These are phyloP conservation scores for Fennellomyces sp. DNA, from an alignment of 371 early-diverging fungal genomes.

Conservation along the genomic window DNA sequence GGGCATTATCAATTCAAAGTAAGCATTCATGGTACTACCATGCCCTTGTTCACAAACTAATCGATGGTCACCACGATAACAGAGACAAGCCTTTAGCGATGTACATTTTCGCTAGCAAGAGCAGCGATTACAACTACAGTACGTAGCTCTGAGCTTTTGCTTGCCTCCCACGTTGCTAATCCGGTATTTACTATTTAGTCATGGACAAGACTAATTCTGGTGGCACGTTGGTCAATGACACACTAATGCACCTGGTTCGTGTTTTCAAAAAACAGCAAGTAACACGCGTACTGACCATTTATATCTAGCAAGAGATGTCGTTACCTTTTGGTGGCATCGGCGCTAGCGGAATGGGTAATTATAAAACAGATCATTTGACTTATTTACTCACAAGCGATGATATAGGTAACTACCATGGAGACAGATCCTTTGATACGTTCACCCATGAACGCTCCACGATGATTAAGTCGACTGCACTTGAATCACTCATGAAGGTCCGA, in stretches of 20 bases:
- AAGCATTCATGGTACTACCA: not conserved
- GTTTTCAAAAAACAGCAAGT: not conserved
- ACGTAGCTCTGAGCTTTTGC: too few species aligned
- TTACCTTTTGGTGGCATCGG: constrained; percentile 92
- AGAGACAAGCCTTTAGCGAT: constrained; percentile 73
- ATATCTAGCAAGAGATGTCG: constrained; percentile 34
- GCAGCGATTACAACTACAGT: constrained; percentile 36
- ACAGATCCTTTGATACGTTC: constrained; percentile 75
- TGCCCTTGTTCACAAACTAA: too few species aligned
- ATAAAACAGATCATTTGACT: not conserved
- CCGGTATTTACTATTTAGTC: constrained; percentile 20
- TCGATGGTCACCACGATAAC: not conserved
- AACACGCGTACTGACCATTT: not conserved
- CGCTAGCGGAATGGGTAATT: constrained; percentile 73
- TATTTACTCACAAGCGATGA: not conserved
- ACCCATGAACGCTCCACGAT: constrained; percentile 65
- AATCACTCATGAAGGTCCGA: constrained; percentile 43
- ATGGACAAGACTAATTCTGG: constrained; percentile 67
- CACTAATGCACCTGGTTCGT: constrained; percentile 53
- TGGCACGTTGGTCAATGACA: constrained; percentile 72
- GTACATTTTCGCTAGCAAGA: constrained; percentile 59
- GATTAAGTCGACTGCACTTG: constrained; percentile 53
- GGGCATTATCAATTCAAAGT: constrained; percentile 37
- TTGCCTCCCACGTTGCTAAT: too few species aligned
- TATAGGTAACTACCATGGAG: constrained; percentile 69